These are phyloP conservation scores for Podospora anserina DNA, from an alignment of 495 filamentous ascomycete genomes.

Conservation along the genomic window DNA sequence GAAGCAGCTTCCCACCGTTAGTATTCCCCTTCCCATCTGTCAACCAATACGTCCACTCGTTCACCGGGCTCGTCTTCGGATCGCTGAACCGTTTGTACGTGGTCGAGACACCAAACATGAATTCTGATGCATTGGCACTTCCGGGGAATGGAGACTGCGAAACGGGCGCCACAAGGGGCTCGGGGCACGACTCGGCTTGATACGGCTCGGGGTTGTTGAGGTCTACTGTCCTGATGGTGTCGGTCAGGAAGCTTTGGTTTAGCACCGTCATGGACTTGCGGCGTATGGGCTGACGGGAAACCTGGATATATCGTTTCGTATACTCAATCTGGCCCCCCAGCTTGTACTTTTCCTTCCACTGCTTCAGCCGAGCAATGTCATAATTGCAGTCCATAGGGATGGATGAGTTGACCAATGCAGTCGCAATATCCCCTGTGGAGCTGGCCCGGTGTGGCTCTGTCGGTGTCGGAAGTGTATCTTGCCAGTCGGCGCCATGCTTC, in stretches of 20 bases:
- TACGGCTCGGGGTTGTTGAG: conserved; percentile 38
- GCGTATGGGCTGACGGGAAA: conserved; percentile 40
- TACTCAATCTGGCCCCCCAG: conserved; percentile 51
- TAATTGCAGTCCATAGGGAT: conserved; percentile 44
- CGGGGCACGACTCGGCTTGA: conserved; percentile 39
- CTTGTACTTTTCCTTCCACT: conserved; percentile 43
- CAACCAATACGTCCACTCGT: conserved; percentile 50
- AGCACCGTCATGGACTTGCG: conserved; percentile 50
- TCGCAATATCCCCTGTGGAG: conserved; percentile 15
- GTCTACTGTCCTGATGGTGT: conserved; percentile 42
- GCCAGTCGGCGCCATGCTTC: conserved; percentile 4
- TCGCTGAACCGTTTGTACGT: conserved; percentile 46
- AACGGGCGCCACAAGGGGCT: conserved; percentile 48
- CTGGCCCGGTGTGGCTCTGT: conserved; percentile 13
- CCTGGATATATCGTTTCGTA: conserved; percentile 49
- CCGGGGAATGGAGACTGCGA: conserved; percentile 45
- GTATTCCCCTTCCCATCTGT: conserved; percentile 49
- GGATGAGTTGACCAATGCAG: conserved; percentile 14
- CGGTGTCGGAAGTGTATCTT: background rate
- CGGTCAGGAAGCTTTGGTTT: conserved; percentile 43
- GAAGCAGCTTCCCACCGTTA: conserved; percentile 47
- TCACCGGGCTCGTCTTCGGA: conserved; percentile 41
- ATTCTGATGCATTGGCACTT: conserved; percentile 49
- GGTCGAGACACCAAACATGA: conserved; percentile 51
- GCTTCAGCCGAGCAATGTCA: conserved; percentile 40